These are phyloP conservation scores for Gossypium gossypioides DNA, from an alignment of 441 rosid species.

Conservation along the genomic window DNA sequence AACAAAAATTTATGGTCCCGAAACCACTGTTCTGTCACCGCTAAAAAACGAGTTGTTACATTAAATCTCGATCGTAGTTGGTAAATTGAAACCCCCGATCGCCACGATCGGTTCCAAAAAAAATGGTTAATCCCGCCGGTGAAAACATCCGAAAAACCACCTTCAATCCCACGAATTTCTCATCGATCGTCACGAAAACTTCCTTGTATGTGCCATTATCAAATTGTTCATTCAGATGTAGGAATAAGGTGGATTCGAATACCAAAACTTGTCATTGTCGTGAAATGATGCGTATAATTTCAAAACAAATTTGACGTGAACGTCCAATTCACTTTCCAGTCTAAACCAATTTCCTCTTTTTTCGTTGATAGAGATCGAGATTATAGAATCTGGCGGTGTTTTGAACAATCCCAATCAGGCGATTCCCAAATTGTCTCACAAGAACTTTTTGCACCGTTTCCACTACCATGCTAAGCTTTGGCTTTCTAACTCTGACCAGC, in stretches of 20 bases:
- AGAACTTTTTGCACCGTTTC: slow-evolving; percentile 62
- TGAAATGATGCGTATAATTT: slow-evolving; percentile 67
- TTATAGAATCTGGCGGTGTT: slow-evolving; percentile 51
- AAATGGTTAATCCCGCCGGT: slow-evolving; percentile 76
- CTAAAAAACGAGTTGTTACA: too few relatives aligned
- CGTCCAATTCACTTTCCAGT: slow-evolving; percentile 37
- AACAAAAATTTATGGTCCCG: fast-evolving
- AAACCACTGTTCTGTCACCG: too few relatives aligned
- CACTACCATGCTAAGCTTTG: slow-evolving; percentile 57
- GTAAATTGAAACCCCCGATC: slow-evolving; percentile 60
- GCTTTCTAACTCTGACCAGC: slow-evolving; percentile 52
- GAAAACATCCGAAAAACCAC: slow-evolving; percentile 58
- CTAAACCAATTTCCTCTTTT: slow-evolving; percentile 49
- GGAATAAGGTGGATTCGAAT: slow-evolving; percentile 63
- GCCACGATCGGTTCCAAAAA: slow-evolving; percentile 74
- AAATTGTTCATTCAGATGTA: slow-evolving; percentile 50
- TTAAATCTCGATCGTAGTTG: slow-evolving; percentile 53
- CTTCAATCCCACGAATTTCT: slow-evolving; percentile 50
- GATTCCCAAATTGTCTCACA: slow-evolving; percentile 48
- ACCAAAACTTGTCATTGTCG: slow-evolving; percentile 83
- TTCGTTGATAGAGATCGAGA: slow-evolving; percentile 36
- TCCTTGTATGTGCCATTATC: slow-evolving; percentile 63
- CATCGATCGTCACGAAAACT: slow-evolving; percentile 54
- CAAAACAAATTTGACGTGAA: slow-evolving; percentile 34
- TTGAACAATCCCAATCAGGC: slow-evolving; percentile 15